phyloP scores from a whole-genome alignment of 768 basidiomycete species.

The Gloeopeniophorella convolvens region DNA sequence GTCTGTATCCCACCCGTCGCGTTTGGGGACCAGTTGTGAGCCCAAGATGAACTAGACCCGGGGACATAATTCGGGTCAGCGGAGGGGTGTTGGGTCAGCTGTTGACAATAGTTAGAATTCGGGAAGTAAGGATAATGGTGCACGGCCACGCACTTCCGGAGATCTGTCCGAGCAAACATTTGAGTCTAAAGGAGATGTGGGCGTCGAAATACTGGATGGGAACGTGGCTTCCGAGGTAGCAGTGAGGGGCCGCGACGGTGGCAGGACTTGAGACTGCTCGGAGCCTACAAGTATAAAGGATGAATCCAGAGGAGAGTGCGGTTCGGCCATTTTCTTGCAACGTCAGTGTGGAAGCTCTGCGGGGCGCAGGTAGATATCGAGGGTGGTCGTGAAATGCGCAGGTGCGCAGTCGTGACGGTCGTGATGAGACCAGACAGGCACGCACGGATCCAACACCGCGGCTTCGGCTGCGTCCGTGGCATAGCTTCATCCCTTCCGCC shows the following conservation, averaged over 20 bases:
- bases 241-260: slow-evolving; percentile 5
- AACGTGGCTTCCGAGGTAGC: slow-evolving; percentile 11
- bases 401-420: no score
- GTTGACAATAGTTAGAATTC: neutral
- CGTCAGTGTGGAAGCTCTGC: no score
- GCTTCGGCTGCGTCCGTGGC: no score
- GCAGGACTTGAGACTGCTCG: slow-evolving; percentile 10
- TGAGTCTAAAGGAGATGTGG: slow-evolving; percentile 14
- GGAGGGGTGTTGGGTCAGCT: slow-evolving; percentile 41
- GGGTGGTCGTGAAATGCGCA: no score
- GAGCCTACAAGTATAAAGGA: slow-evolving; percentile 10
- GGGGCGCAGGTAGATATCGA: no score
- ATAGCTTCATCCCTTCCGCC: no score
- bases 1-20: slow-evolving; percentile 54
- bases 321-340: slow-evolving; percentile 10
- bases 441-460: no score
- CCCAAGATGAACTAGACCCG: slow-evolving; percentile 46
- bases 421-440: no score
- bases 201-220: slow-evolving; percentile 15
- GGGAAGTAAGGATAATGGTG: neutral
- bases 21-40: slow-evolving; percentile 63
- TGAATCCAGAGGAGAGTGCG: neutral
- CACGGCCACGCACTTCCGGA: slow-evolving; percentile 3
- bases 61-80: slow-evolving; percentile 36
- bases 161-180: slow-evolving; percentile 4